Percentiles rank a stretch among this genome's conserved stretches.
phyloP scores from a whole-genome alignment of 116 monocot species.

The Iris pallida region DNA sequence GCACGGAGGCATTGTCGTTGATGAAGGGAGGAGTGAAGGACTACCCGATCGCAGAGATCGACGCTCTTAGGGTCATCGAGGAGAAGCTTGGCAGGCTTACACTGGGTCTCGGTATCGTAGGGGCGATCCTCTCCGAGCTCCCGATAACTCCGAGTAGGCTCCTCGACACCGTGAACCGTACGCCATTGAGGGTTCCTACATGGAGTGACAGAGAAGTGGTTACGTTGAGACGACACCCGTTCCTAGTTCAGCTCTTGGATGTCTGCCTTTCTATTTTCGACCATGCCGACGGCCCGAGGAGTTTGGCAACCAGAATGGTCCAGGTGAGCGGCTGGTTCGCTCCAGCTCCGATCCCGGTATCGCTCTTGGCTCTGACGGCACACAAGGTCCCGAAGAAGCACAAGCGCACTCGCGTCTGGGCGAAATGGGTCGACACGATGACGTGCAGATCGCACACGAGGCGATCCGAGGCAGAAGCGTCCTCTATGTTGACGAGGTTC shows the following conservation, averaged over 20 bases:
- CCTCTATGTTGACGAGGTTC: slow-evolving; percentile 71
- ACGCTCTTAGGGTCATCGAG: slow-evolving; percentile 72
- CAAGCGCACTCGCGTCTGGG: slow-evolving; percentile 25
- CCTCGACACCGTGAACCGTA: slow-evolving; percentile 73
- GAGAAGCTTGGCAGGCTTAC: slow-evolving; percentile 80
- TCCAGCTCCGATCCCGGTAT: slow-evolving; percentile 47
- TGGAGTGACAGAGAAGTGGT: slow-evolving; percentile 44
- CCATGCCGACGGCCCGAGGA: slow-evolving; percentile 76
- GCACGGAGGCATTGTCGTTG: slow-evolving; percentile 64
- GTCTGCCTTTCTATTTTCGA: slow-evolving; percentile 93
- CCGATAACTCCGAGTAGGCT: slow-evolving; percentile 80
- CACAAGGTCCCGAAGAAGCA: slow-evolving; percentile 61
- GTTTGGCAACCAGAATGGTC: slow-evolving; percentile 81
- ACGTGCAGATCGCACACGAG: slow-evolving; percentile 39
- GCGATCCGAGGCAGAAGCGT: slow-evolving; percentile 64
- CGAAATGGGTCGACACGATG: slow-evolving; percentile 37
- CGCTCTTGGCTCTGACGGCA: slow-evolving; percentile 71
- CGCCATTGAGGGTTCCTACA: slow-evolving; percentile 36
- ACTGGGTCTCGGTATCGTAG: slow-evolving; percentile 67
- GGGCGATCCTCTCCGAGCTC: slow-evolving; percentile 82
- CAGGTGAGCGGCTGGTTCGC: slow-evolving; percentile 82
- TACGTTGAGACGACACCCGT: slow-evolving; percentile 32
- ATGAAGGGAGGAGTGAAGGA: slow-evolving; percentile 78
- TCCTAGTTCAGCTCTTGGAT: slow-evolving; percentile 71
- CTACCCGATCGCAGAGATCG: slow-evolving; percentile 56